Base-by-base conservation (phyloP, 2,329 filamentous ascomycete species). In the Colletotrichum incanum region DNA sequence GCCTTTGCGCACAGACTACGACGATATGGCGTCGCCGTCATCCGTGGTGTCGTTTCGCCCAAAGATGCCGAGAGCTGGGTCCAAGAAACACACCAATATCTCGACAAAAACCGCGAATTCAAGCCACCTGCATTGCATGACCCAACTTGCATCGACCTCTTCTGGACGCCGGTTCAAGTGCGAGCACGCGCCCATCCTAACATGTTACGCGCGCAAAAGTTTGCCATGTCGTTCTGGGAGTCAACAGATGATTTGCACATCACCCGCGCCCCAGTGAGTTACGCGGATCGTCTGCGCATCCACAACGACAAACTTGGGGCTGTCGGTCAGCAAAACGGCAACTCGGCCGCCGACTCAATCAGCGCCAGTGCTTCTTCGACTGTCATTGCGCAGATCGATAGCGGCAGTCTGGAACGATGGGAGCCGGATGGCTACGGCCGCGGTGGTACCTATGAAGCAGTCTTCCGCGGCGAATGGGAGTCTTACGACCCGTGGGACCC, bases 401-500 rank as follows among this genome's bases (percentile, higher is more conserved):
- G 89, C n/a, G 91, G 91, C 16, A 89, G 88, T 52, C 85, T 91
- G 4, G 90, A 93, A 75, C 84, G 91, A n/a, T 93, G 91, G 91
- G 91, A 93, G 77, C 84, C 88, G 26, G 85, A 87, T 12, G 90
- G 90, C 39, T 93, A 93, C 75, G 86, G 88, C 4, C 81, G 78
- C 16, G 82, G 88, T 8, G 83, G 85, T 7, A 91, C 93, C 2
- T 96, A 95, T 79, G 85, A 88, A 61, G 81, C 87, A 37, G 89
- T 96, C 63, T 91, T 91, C 75, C 81, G 88, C 56, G 94, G 93
- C 0, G 81, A 86, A 11, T 95, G 93, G 93, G 93, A 95, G 77
- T 83, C 90, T 2, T 94, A 93, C 77, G 92, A 95, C 76, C 90
- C 93, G 0, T 95, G 92, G 89, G 93, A 95, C 79, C 89, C 89